Percentiles rank a stretch among this genome's conserved stretches.
Evolutionary conservation across 441 rosid genomes (phyloP).

Genomic region (Jatropha podagrica): DNA sequence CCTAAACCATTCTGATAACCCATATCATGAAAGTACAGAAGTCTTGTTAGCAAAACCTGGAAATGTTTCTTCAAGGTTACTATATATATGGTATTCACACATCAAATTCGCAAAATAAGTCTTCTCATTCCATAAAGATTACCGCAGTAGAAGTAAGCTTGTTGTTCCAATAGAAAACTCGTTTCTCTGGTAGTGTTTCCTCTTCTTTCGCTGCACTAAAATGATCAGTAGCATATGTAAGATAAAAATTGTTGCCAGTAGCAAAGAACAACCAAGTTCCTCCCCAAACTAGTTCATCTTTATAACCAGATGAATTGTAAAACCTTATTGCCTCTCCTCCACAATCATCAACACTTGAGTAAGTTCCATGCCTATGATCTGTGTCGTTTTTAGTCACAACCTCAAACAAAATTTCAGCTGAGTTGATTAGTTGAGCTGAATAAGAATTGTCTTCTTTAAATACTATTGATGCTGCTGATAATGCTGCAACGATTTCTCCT

Average conservation of each 20-base stretch:
- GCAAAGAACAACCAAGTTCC: conserved; percentile 63
- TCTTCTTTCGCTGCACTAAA: conserved; percentile 40
- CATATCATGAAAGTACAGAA: conserved; percentile 47
- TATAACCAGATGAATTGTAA: conserved; percentile 50
- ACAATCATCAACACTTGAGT: conserved; percentile 36
- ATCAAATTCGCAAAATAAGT: not conserved
- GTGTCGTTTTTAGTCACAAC: conserved; percentile 31
- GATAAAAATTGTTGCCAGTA: conserved; percentile 49
- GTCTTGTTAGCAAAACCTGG: conserved; percentile 51
- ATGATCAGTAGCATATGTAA: conserved; percentile 37
- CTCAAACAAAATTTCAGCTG: conserved; percentile 40
- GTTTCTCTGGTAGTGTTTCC: conserved; percentile 42
- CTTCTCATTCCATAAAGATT: conserved; percentile 6
- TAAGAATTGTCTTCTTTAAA: conserved; percentile 44
- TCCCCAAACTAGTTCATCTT: conserved; percentile 58
- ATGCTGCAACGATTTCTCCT: conserved; percentile 55
- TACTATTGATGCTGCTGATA: conserved; percentile 58
- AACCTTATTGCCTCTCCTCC: conserved; percentile 47
- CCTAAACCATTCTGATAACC: conserved; percentile 40
- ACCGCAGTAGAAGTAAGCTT: conserved; percentile 50
- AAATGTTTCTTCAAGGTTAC: conserved; percentile 7
- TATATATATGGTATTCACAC: not conserved
- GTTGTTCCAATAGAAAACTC: conserved; percentile 61
- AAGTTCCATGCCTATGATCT: conserved; percentile 29
- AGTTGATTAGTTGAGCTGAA: conserved; percentile 24